Evolutionary conservation across 768 basidiomycete genomes (phyloP), one percentile per base, ranked within the genome.

Genomic region (Termitomyces sp.): DNA sequence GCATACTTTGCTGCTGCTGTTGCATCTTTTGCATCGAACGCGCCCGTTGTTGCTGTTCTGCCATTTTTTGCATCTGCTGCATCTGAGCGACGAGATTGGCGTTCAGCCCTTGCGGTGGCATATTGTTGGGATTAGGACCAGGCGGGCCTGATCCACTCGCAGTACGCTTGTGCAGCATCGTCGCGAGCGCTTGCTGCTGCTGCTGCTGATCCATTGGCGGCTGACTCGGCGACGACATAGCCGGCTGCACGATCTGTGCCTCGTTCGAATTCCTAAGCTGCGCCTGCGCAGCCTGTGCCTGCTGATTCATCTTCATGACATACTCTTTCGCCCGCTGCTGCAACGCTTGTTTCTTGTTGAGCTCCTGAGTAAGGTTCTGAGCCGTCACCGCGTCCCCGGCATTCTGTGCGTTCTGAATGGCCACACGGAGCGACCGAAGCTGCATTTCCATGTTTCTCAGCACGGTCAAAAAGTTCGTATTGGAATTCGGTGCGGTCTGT

Each of bases 31-130:
- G 62, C 42, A 63, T 56, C n/a, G 58, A 27, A n/a, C 55, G 57
- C n/a, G 60, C 58, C 18, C 56, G 60, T 18, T 57, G 78, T 49
- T 84, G 75, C 65, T 78, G 78, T 49, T 84, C 82, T 5, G 73
- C 63, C 61, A 78, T 58, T 61, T 80, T 82, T 56, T 78, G 77
- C 73, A 81, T 76, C 60, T 81, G 84, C 29, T 78, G 77, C 74
- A 81, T 76, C 62, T 81, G 84, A 20, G 71, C 63, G 4, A 65
- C 71, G 13, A 74, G 32, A n/a, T 44, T 46, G 0, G 53, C 53
- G 32, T 58, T 61, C 5, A 49, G 52, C 24, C 59, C 60, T 8
- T 59, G 55, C 9, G 55, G 18, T 31, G 43, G 59, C 20, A 51
- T 32, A 20, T 34, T 36, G 34, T 36, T 59, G 9, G 54, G 31